Conservation (phyloP, 2,329 filamentous ascomycete species). For the Phialophora expanda region DNA sequence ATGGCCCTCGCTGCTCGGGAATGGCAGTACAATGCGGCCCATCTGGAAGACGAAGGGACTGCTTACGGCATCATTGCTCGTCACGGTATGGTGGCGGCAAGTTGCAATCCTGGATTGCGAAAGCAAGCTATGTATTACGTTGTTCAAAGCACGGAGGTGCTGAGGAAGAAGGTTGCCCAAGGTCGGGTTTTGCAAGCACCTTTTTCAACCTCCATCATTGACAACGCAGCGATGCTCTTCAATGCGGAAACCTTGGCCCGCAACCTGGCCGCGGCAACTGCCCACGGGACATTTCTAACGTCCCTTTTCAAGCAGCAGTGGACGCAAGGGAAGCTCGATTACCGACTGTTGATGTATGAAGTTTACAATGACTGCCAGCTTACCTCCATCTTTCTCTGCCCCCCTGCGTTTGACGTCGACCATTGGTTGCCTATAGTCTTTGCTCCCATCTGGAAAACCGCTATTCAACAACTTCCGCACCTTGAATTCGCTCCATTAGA, state of each 20-base stretch:
- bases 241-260: constrained; percentile 7
- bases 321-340: constrained; percentile 17
- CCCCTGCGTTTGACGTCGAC: constrained; percentile 23
- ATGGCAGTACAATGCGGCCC: constrained; percentile 17
- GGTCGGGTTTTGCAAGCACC: neutral
- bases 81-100: constrained; percentile 14
- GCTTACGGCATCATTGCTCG: constrained; percentile 6
- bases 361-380: constrained; percentile 23
- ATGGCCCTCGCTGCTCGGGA: constrained; percentile 8
- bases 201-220: neutral
- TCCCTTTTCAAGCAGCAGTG: constrained; percentile 15
- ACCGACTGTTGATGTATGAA: constrained; percentile 20
- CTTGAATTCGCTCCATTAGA: constrained; percentile 4
- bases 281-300: constrained; percentile 21
- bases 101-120: constrained; percentile 7
- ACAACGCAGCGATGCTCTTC: constrained; percentile 15
- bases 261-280: constrained; percentile 10
- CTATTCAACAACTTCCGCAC: constrained; percentile 6
- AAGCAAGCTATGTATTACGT: constrained; percentile 1
- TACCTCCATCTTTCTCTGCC: constrained; percentile 21
- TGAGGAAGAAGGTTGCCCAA: constrained; percentile 9
- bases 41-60: constrained; percentile 14
- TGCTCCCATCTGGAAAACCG: constrained; percentile 11
- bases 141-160: constrained; percentile 3
- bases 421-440: constrained; percentile 16